A percentile compares a stretch with the other conserved stretches of the same genome.
Conservation (phyloP, 169 alveolate species). For the Eimeria maxima region DNA sequence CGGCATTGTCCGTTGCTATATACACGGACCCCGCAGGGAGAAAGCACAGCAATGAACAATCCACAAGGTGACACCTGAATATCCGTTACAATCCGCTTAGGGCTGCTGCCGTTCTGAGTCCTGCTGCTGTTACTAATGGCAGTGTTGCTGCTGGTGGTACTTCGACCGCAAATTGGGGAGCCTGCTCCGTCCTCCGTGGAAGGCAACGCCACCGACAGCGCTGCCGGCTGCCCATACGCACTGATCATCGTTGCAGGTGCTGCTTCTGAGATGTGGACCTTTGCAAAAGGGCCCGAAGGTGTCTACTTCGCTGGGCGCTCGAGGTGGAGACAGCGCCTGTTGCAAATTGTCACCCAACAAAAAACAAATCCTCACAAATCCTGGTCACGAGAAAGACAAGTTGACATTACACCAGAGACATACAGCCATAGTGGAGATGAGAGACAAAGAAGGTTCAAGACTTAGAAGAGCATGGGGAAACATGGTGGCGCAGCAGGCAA, state of each 20-base stretch:
- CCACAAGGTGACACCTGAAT: slow-evolving; percentile 65
- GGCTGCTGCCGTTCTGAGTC: background rate
- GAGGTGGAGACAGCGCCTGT: slow-evolving; percentile 55
- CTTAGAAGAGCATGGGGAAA: background rate
- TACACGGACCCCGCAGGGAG: slow-evolving; percentile 48
- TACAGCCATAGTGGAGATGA: background rate
- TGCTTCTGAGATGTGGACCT: background rate
- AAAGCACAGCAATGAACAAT: slow-evolving; percentile 34
- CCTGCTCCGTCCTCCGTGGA: background rate
- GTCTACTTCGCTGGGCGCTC: background rate
- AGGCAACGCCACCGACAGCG: slow-evolving; percentile 29
- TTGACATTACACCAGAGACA: background rate
- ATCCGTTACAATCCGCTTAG: background rate
- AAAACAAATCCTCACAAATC: background rate
- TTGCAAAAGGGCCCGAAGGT: background rate
- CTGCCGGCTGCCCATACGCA: slow-evolving; percentile 43
- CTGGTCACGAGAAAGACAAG: background rate
- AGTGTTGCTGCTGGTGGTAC: background rate
- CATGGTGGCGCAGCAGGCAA: background rate
- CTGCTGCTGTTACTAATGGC: background rate
- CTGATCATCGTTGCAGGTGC: slow-evolving; percentile 30
- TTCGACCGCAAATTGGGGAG: background rate
- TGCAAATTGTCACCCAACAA: background rate
- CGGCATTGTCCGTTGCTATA: slow-evolving; percentile 68
- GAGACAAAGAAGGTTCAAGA: background rate